Percentiles rank a stretch among this genome's conserved stretches.
Evolutionary conservation across 768 basidiomycete genomes (phyloP).

Genomic region (Candolleomyces efflorescens): DNA sequence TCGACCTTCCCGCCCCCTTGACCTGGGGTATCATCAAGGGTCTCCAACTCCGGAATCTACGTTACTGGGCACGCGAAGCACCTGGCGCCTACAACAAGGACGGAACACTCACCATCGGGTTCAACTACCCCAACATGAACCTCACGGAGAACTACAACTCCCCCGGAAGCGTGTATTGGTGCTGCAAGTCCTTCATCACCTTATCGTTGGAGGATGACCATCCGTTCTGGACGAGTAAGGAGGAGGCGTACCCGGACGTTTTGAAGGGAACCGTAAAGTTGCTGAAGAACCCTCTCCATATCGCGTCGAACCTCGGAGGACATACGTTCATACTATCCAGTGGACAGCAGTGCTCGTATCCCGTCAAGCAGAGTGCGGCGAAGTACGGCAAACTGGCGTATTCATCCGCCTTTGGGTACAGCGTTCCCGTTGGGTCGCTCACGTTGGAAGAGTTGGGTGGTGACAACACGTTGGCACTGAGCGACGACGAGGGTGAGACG

Average conservation of each 20-base stretch:
- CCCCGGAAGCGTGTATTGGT: conserved; percentile 77
- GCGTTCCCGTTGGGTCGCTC: conserved; percentile 62
- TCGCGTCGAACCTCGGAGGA: conserved; percentile 55
- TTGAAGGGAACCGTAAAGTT: conserved; percentile 45
- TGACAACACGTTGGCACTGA: conserved; percentile 67
- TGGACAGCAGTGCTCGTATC: conserved; percentile 76
- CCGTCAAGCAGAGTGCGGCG: conserved; percentile 71
- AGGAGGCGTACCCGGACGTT: conserved; percentile 57
- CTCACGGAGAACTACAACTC: conserved; percentile 82
- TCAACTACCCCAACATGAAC: conserved; percentile 65
- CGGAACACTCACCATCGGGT: conserved; percentile 71
- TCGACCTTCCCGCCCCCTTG: conserved; percentile 62
- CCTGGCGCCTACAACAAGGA: conserved; percentile 58
- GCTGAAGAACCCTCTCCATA: conserved; percentile 62
- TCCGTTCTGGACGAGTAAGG: conserved; percentile 68
- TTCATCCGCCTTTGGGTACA: conserved; percentile 75
- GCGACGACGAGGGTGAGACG: conserved; percentile 65
- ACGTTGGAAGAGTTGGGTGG: conserved; percentile 69
- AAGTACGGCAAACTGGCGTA: conserved; percentile 81
- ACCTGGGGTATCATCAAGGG: conserved; percentile 77
- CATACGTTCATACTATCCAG: conserved; percentile 73
- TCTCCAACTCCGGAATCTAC: conserved; percentile 64
- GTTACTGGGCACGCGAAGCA: conserved; percentile 60
- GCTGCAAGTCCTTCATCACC: conserved; percentile 70
- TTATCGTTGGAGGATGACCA: conserved; percentile 61